Base-by-base conservation (phyloP, 2,329 filamentous ascomycete genomes). In the Trichocomaceae sp. region DNA sequence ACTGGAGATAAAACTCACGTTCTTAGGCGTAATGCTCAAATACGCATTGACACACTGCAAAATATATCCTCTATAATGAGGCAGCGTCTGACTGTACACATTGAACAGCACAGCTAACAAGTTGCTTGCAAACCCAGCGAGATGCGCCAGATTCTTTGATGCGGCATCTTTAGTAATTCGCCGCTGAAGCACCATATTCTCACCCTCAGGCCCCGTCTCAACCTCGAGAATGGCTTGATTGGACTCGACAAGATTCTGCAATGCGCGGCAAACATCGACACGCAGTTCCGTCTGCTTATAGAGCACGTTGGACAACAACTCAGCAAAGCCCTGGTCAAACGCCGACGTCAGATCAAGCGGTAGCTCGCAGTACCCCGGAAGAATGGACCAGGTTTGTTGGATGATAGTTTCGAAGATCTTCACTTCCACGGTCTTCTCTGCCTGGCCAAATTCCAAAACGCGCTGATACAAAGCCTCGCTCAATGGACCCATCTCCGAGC, bases 371-470 rank as follows among this genome's bases (percentile, higher is more conserved):
- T 96, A 99, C 1, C 93, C 93, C 0, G 93, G 92, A 15, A 99
- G 79, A 50, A 88, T 86, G 0, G 89, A 90, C 93, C 93, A 99
- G 42, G 92, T 91, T 68, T 99, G 93, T 62, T 95, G 87, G 8
- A 99, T 89, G 4, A 99, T 78, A 0, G 93, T 97, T 74, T 99
- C 92, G 68, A 93, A 99, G 57, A 99, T 95, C 78, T 99, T 99
- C 67, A 93, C 82, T 69, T 97, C 90, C 81, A 96, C 91, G 0
- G 90, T 93, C 78, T 96, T 96, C 66, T 92, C 88, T 13, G 83
- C 84, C 20, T 82, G 77, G 13, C 87, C 88, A 63, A 95, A 87
- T 58, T 95, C 86, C 47, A 96, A 76, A 5, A 97, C 88, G 61
- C 83, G 84, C 69, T 97, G 89, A 70, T 92, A 96, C 78, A 99